Conservation (phyloP, 441 rosid genomes). For the Populus trichocarpa region DNA sequence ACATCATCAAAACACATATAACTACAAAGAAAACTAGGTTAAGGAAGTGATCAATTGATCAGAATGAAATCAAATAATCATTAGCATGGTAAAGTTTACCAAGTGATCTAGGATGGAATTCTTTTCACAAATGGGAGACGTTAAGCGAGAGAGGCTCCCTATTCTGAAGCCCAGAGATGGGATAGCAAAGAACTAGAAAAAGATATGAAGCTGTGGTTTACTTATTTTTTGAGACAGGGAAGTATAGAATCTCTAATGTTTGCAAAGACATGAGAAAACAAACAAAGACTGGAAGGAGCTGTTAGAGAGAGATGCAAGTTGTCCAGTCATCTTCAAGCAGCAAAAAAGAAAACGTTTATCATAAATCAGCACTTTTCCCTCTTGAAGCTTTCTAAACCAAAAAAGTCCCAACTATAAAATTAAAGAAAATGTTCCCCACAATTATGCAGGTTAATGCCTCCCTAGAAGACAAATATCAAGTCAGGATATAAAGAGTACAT, state of each 20-base stretch:
- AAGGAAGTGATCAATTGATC: background rate
- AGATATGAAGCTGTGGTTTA: background rate
- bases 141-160: background rate
- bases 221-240: background rate
- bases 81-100: background rate
- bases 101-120: background rate
- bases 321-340: constrained; percentile 5
- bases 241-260: background rate
- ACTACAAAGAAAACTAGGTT: constrained; percentile 3
- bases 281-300: background rate
- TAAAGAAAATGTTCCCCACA: background rate
- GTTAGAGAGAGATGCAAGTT: background rate
- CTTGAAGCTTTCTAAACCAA: background rate
- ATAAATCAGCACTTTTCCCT: background rate
- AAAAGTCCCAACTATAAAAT: background rate
- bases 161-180: background rate
- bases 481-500: background rate
- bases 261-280: background rate
- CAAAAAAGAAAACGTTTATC: background rate
- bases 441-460: background rate
- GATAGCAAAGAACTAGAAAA: background rate
- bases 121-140: background rate
- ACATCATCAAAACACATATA: constrained; percentile 19
- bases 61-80: background rate
- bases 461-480: background rate